Percentiles rank a stretch among this genome's conserved stretches.
These are phyloP conservation scores for Fibroporia radiculosa DNA, from an alignment of 768 basidiomycete genomes.

Conservation along the genomic window DNA sequence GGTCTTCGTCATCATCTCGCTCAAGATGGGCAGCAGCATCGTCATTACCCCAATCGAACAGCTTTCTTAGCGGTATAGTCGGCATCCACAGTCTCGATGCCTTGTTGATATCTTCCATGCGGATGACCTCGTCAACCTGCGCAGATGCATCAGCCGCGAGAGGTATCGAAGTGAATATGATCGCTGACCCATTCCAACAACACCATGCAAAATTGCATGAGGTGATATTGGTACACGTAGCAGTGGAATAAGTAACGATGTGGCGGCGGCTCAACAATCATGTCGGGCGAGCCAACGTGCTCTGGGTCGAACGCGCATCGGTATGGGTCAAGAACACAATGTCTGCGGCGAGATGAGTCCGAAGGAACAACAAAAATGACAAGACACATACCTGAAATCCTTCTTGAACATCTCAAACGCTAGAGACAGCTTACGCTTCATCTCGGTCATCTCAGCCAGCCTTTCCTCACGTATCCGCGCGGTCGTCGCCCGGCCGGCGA, in stretches of 20 bases:
- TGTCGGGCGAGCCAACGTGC: constrained; percentile 18
- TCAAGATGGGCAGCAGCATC: constrained; percentile 36
- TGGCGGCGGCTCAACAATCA: constrained; percentile 39
- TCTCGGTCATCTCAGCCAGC: constrained; percentile 29
- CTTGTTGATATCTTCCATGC: constrained; percentile 42
- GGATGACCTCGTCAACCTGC: constrained; percentile 51
- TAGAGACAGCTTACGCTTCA: constrained; percentile 28
- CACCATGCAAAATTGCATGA: constrained; percentile 29
- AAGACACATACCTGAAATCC: constrained; percentile 37
- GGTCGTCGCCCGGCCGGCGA: constrained; percentile 25
- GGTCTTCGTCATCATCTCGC: constrained; percentile 62
- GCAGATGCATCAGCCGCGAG: not conserved
- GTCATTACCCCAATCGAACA: constrained; percentile 33
- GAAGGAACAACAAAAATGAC: not conserved
- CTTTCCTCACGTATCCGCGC: constrained; percentile 25
- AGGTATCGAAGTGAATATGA: not conserved
- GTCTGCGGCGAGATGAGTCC: constrained; percentile 18
- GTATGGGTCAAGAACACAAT: constrained; percentile 57
- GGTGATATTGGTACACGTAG: constrained; percentile 61
- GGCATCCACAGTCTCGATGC: constrained; percentile 53
- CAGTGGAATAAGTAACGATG: constrained; percentile 70
- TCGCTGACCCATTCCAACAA: constrained; percentile 31
- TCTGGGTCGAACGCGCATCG: constrained; percentile 37
- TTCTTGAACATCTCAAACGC: constrained; percentile 40
- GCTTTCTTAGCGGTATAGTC: constrained; percentile 18